Percentiles rank a stretch among this genome's conserved stretches.
phyloP scores from a whole-genome alignment of 2,329 filamentous ascomycete species.

The Ceratocystis albifundus region DNA sequence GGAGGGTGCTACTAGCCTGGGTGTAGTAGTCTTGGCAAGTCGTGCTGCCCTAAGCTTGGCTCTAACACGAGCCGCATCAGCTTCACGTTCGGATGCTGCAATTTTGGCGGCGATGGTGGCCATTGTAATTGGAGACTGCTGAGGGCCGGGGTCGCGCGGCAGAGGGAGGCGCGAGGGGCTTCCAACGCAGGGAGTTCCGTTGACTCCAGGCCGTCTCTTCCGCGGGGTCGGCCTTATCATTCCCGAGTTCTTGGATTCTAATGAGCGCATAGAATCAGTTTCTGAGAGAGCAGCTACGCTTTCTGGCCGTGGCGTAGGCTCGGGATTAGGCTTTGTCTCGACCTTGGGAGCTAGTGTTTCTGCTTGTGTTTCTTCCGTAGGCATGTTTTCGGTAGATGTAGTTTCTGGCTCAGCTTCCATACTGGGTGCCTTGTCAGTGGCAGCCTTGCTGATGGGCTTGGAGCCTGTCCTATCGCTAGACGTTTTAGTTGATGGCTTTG shows the following conservation, averaged over 20 bases:
- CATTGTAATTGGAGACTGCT: constrained; percentile 50
- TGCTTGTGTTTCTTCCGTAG: neutral
- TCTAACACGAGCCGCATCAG: constrained; percentile 50
- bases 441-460: neutral
- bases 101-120: constrained; percentile 52
- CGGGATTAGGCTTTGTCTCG: neutral
- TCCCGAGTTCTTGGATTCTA: constrained; percentile 13
- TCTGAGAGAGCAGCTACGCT: constrained; percentile 14
- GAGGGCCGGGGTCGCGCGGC: constrained; percentile 32
- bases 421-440: neutral
- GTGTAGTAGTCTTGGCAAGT: constrained; percentile 27
- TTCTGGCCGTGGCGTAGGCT: neutral
- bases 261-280: constrained; percentile 10
- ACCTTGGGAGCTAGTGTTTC: neutral
- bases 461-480: neutral
- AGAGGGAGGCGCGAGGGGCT: constrained; percentile 30
- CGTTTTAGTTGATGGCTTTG: neutral
- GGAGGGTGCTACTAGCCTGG: neutral
- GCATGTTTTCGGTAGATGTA: neutral
- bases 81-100: constrained; percentile 51
- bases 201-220: constrained; percentile 9
- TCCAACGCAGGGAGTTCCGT: constrained; percentile 24
- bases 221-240: neutral
- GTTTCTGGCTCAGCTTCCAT: neutral
- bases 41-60: constrained; percentile 50